Percentiles rank a stretch among this genome's conserved stretches.
Evolutionary conservation across 371 early-diverging fungal species (phyloP).

Genomic region (Actinomortierella ambigua): DNA sequence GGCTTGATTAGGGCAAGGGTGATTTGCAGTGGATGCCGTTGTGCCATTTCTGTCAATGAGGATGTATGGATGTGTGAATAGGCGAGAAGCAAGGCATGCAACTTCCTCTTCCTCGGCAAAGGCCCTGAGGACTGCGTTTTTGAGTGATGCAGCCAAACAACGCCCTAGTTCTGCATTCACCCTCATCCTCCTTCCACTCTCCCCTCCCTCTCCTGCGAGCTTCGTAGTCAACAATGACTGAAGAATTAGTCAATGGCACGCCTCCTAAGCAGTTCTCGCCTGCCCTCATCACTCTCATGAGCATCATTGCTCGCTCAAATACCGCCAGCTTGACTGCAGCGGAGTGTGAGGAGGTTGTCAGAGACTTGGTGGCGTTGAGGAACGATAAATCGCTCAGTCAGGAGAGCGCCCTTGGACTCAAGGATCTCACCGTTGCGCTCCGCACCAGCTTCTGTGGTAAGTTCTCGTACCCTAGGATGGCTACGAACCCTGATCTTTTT

Average conservation of each 20-base stretch:
- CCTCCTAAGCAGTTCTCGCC: background rate
- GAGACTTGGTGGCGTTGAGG: slow-evolving; percentile 39
- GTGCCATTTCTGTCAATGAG: slow-evolving; percentile 19
- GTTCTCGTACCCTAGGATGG: background rate
- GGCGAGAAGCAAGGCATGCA: background rate
- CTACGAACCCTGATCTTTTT: background rate
- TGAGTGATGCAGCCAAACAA: too few species aligned
- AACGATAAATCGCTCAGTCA: slow-evolving; percentile 5
- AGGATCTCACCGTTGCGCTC: slow-evolving; percentile 25
- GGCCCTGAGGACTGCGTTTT: background rate
- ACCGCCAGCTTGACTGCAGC: slow-evolving; percentile 1
- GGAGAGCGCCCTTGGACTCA: slow-evolving; percentile 7
- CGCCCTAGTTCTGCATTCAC: slow-evolving; percentile 2
- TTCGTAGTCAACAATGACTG: background rate
- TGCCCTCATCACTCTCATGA: slow-evolving; percentile 17
- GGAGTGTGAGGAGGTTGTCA: slow-evolving; percentile 3
- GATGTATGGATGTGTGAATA: background rate
- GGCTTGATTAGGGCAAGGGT: slow-evolving; percentile 82
- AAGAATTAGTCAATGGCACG: background rate
- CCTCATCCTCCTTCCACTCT: background rate
- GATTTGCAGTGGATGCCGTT: slow-evolving; percentile 48
- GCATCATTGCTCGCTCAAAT: slow-evolving; percentile 6
- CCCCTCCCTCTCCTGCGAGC: background rate
- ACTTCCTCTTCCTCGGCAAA: background rate
- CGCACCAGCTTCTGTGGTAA: slow-evolving; percentile 20